Percentiles rank a stretch among this genome's conserved stretches.
These are phyloP conservation scores for Olyra latifolia DNA, from an alignment of 176 grass and related monocot genomes.

Conservation along the genomic window DNA sequence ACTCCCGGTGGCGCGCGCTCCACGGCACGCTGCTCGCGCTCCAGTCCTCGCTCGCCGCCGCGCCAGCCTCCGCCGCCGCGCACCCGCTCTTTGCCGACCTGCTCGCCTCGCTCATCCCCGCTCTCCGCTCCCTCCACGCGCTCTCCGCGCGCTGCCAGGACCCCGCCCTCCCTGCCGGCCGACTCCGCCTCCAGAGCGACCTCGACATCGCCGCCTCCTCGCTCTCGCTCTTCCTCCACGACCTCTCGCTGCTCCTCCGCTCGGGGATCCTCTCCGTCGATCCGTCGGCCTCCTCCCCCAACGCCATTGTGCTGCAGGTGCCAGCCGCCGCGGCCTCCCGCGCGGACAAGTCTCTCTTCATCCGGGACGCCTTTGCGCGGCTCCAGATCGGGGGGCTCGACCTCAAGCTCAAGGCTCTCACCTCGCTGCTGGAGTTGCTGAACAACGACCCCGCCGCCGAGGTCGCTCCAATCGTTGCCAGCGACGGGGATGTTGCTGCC, in stretches of 20 bases:
- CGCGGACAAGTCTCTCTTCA: constrained; percentile 58
- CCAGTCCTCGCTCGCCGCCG: constrained; percentile 47
- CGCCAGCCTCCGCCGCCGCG: constrained; percentile 33
- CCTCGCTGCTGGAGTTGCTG: constrained; percentile 69
- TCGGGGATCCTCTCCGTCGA: constrained; percentile 44
- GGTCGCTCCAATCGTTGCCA: constrained; percentile 47
- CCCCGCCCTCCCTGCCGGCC: constrained; percentile 53
- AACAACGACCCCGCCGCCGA: constrained; percentile 32
- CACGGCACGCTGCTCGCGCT: constrained; percentile 57
- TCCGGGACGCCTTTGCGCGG: constrained; percentile 73
- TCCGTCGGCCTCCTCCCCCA: constrained; percentile 14
- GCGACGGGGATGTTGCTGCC: constrained; percentile 52
- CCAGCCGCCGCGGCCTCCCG: constrained; percentile 51
- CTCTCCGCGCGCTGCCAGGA: constrained; percentile 66
- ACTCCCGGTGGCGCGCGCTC: constrained; percentile 64
- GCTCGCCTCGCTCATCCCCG: constrained; percentile 42
- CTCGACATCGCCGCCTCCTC: constrained; percentile 74
- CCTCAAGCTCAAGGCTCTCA: constrained; percentile 78
- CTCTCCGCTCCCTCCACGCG: constrained; percentile 51
- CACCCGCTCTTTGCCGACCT: constrained; percentile 72
- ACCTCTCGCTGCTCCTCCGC: constrained; percentile 59
- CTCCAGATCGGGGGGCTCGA: constrained; percentile 85
- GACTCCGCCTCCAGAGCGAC: constrained; percentile 76
- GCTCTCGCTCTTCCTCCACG: constrained; percentile 70
- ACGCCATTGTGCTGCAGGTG: constrained; percentile 69